phyloP scores from a whole-genome alignment of 208 protist species.

The Trypanosoma lewisi region DNA sequence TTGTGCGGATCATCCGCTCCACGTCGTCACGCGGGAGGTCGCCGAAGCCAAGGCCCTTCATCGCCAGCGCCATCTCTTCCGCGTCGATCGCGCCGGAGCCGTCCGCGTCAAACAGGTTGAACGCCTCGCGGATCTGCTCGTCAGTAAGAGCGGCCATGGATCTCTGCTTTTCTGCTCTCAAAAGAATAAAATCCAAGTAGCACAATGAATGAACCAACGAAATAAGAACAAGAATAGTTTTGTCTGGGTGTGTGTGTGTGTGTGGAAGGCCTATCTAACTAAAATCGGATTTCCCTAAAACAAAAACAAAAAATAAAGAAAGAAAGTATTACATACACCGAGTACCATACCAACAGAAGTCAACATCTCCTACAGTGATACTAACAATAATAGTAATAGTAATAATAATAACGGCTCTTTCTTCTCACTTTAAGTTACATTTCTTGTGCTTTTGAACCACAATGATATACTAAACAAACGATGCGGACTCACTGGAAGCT shows the following conservation, averaged over 20 bases:
- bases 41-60: slow-evolving; percentile 95
- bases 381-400: too few species aligned
- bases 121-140: slow-evolving; percentile 95
- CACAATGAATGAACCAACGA: background rate
- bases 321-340: too few species aligned
- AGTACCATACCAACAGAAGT: too few species aligned
- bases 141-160: slow-evolving; percentile 58
- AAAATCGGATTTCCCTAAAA: too few species aligned
- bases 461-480: too few species aligned
- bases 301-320: too few species aligned
- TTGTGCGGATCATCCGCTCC: slow-evolving; percentile 86
- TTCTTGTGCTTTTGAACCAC: too few species aligned
- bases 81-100: slow-evolving; percentile 91
- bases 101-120: slow-evolving; percentile 97
- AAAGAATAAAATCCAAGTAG: background rate
- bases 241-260: background rate
- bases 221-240: background rate
- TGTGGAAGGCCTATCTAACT: too few species aligned
- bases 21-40: slow-evolving; percentile 93
- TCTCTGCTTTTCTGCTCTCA: background rate
- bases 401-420: too few species aligned
- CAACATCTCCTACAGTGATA: too few species aligned
- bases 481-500: too few species aligned
- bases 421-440: too few species aligned
- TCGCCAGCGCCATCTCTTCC: slow-evolving; percentile 93